Evolutionary conservation across 257 asterid species (phyloP).

Genomic region (Voacanga thouarsii): DNA sequence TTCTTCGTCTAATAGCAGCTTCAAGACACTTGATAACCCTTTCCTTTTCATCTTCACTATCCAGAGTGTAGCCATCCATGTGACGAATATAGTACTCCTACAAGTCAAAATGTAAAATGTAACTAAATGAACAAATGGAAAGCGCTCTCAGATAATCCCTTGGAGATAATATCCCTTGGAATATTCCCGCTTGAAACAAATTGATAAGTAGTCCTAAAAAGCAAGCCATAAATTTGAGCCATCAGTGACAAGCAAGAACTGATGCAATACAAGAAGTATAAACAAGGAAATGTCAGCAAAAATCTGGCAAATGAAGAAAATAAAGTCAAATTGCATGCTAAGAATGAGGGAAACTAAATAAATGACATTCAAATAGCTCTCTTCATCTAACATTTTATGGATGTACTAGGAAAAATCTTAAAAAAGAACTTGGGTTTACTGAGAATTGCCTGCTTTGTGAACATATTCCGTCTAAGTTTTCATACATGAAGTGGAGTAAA

Average conservation of each 20-base stretch:
- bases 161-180: neutral
- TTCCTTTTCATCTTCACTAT: constrained; percentile 63
- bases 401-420: neutral
- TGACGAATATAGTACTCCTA: constrained; percentile 91
- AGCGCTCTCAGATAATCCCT: neutral
- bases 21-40: constrained; percentile 88
- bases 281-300: neutral
- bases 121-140: constrained; percentile 3
- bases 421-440: neutral
- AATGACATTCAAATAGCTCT: neutral
- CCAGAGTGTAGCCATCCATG: constrained; percentile 76
- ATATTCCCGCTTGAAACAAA: neutral
- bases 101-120: constrained; percentile 6
- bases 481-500: neutral
- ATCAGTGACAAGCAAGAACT: neutral
- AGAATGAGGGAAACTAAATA: neutral
- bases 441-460: neutral
- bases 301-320: neutral
- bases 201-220: neutral
- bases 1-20: constrained; percentile 89
- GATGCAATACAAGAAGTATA: neutral
- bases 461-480: neutral
- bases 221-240: neutral
- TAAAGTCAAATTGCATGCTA: neutral
- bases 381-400: neutral